These are phyloP conservation scores for Trichoderma polysporum DNA, from an alignment of 2,329 filamentous ascomycete genomes.

Conservation along the genomic window DNA sequence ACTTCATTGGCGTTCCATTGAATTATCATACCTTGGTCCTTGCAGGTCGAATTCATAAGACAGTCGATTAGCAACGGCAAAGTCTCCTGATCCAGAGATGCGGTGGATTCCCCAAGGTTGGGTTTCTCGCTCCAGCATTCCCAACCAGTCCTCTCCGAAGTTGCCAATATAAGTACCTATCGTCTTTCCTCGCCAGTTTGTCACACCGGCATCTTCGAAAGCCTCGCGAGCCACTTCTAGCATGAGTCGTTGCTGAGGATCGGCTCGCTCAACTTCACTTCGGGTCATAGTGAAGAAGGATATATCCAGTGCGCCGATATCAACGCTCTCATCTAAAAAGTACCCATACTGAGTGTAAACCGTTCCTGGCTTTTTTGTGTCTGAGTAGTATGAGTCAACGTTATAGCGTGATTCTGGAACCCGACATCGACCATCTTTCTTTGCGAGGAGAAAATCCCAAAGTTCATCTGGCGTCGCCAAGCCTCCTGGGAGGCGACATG, in stretches of 20 bases:
- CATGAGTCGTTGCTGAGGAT: conserved; percentile 40
- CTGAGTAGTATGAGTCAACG: neutral
- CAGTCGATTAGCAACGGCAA: conserved; percentile 33
- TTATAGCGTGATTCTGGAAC: neutral
- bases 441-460: neutral
- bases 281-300: conserved; percentile 30
- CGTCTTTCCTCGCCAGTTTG: conserved; percentile 30
- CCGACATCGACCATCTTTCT: neutral
- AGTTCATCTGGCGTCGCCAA: neutral
- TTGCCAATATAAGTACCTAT: conserved; percentile 38
- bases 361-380: neutral
- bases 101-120: neutral
- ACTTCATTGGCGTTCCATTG: no score
- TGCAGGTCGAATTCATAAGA: conserved; percentile 43
- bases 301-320: conserved; percentile 29
- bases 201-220: conserved; percentile 37
- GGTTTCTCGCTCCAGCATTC: conserved; percentile 29
- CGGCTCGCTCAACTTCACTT: conserved; percentile 33
- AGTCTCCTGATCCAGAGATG: conserved; percentile 28
- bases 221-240: conserved; percentile 38
- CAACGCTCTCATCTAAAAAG: conserved; percentile 25
- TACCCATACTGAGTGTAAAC: conserved; percentile 28
- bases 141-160: conserved; percentile 33
- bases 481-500: neutral
- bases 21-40: conserved; percentile 51